Evolutionary conservation across 345 rosid genomes (phyloP), one percentile per base, ranked within the genome.

Genomic region (Boechera retrofracta): DNA sequence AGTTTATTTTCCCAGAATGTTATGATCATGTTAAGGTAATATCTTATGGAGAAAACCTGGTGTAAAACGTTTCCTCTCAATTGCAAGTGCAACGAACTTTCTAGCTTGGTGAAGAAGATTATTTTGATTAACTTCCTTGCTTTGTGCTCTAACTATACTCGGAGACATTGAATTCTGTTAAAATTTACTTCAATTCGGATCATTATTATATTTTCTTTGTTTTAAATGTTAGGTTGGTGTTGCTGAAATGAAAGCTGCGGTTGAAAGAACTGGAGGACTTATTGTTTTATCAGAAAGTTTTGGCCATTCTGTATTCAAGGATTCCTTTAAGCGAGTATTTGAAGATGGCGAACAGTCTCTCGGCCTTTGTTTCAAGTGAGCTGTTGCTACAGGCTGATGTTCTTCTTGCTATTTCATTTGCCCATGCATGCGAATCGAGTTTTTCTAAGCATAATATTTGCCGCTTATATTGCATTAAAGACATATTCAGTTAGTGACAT

Each of bases 231-330:
- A 96, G 99, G 97, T 96, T 68, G 99, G 99, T 77, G 89, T 96
- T 69, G 97, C 99, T 33, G 99, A 96, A 88, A 93, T 96, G 97
- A 96, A 96, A 88, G 91, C 92, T 77, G 88, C 90, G 6, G 96
- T 96, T 67, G 99, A 96, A 81, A 89, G 92, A 85, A 91, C 96
- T 53, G 97, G 99, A 75, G 99, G 99, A 28, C 93, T 93, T 74
- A 97, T 89, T 81, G 99, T 96, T 78, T 84, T 93, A 75, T 80
- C 99, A 3, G 99, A 96, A 83, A 96, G 99, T 83, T 96, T 96
- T 74, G 99, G 98, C 61, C 99, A 96, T 85, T 88, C 97, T 59
- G 99, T 96, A 58, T 96, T 96, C 74, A 96, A 89, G 81, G 92
- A 89, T 74, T 96, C 99, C 77, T 93, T 96, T 61, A 96, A 86